A percentile compares a stretch with the other conserved stretches of the same genome.
These are phyloP conservation scores for Talaromyces proteolyticus DNA, from an alignment of 495 filamentous ascomycete species.

Conservation along the genomic window DNA sequence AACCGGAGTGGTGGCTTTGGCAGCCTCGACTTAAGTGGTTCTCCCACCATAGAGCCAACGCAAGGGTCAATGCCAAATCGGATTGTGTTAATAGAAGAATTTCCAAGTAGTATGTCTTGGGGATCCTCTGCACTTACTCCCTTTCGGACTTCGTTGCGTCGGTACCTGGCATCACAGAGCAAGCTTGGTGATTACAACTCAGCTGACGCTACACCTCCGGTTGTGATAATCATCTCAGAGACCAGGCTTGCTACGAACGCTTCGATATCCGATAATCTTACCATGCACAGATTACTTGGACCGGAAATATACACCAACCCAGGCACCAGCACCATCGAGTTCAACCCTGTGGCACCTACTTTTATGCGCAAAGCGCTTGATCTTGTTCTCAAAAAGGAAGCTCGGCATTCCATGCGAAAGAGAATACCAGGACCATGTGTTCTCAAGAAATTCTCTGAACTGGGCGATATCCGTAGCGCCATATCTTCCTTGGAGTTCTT, in stretches of 20 bases:
- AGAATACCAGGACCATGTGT: constrained; percentile 65
- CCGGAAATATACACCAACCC: constrained; percentile 76
- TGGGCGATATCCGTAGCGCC: constrained; percentile 89
- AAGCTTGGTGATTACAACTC: neutral
- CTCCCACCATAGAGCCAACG: neutral
- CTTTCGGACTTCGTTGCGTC: constrained; percentile 69
- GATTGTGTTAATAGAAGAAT: constrained; percentile 88
- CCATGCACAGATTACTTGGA: constrained; percentile 80
- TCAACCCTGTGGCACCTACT: constrained; percentile 86
- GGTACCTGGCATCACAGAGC: constrained; percentile 58
- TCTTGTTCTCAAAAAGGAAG: constrained; percentile 73
- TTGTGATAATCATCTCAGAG: constrained; percentile 89
- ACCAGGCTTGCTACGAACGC: constrained; percentile 71
- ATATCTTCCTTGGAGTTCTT: constrained; percentile 86
- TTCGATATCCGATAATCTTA: constrained; percentile 78
- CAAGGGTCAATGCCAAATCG: constrained; percentile 19
- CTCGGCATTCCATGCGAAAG: constrained; percentile 58
- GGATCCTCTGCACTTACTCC: constrained; percentile 60
- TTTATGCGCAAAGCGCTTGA: constrained; percentile 79
- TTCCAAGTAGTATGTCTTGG: constrained; percentile 73
- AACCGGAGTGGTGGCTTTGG: constrained; percentile 71
- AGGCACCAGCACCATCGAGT: constrained; percentile 71
- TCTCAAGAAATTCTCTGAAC: constrained; percentile 68
- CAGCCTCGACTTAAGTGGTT: constrained; percentile 54
- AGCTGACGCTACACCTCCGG: constrained; percentile 49